Conservation (phyloP, 306 rosid species). For the Herpetospermum pedunculosum region DNA sequence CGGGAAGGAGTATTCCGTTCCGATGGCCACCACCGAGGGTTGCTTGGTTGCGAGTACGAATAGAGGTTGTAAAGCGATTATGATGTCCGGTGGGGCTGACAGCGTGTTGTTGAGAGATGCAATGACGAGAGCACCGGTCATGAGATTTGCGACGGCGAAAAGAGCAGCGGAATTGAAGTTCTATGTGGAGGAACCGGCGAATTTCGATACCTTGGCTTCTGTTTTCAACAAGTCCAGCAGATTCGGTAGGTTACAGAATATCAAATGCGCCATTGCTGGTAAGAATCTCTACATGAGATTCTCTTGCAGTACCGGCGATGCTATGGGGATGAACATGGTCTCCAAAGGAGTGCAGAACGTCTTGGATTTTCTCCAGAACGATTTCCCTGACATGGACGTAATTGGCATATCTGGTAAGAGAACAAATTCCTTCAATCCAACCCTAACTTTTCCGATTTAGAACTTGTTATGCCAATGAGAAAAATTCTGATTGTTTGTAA, state of each 20-base stretch:
- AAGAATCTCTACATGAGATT: constrained; percentile 18
- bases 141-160: constrained; percentile 11
- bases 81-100: constrained; percentile 9
- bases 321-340: constrained; percentile 20
- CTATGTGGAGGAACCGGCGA: constrained; percentile 3
- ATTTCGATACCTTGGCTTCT: constrained; percentile 6
- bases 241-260: constrained; percentile 10
- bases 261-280: constrained; percentile 17
- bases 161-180: constrained; percentile 15
- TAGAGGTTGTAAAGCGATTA: constrained; percentile 14
- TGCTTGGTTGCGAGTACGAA: constrained; percentile 15
- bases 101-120: constrained; percentile 14
- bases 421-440: background rate
- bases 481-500: background rate
- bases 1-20: constrained; percentile 11
- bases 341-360: constrained; percentile 18
- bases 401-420: constrained; percentile 14
- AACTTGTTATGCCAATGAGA: background rate
- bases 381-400: constrained; percentile 16
- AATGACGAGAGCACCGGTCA: constrained; percentile 15
- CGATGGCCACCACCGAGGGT: constrained; percentile 16
- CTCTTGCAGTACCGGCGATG: constrained; percentile 12
- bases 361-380: constrained; percentile 10
- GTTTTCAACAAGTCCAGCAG: constrained; percentile 13
- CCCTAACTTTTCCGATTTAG: background rate